Percentiles rank a stretch among this genome's conserved stretches.
Evolutionary conservation across 352 stramenopile species (phyloP).

Genomic region (Globisporangium cylindrosporum): DNA sequence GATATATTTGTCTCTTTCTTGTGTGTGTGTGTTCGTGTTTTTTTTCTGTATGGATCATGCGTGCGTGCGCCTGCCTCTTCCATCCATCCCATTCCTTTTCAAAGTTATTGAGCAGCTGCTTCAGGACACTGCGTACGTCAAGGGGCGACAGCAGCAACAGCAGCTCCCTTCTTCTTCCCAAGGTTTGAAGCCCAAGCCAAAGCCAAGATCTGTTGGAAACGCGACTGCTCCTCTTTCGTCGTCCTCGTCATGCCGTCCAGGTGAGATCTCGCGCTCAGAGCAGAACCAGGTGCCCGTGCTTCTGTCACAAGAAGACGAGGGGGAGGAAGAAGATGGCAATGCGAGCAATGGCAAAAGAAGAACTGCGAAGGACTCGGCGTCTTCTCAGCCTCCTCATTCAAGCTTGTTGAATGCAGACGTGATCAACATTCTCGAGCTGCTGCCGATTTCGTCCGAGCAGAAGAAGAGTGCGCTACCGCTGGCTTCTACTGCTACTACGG

Average conservation of each 20-base stretch:
- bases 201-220: no score
- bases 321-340: neutral
- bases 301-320: neutral
- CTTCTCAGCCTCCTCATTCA: neutral
- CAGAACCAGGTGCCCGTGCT: neutral
- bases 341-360: neutral
- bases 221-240: neutral
- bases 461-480: neutral
- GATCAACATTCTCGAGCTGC: neutral
- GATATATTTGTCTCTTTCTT: conserved; percentile 13
- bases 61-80: neutral
- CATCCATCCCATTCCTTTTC: conserved; percentile 6
- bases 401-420: neutral
- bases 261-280: neutral
- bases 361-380: neutral
- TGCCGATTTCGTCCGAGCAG: neutral
- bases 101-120: conserved; percentile 65
- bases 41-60: neutral
- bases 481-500: neutral
- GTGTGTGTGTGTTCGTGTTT: conserved; percentile 12
- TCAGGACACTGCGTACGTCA: conserved; percentile 36
- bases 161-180: conserved; percentile 1
- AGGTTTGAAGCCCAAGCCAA: neutral
- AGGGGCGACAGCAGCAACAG: neutral
- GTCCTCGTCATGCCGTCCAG: neutral